Evolutionary conservation across 345 rosid genomes (phyloP).

Genomic region (Moricandia moricandioides): DNA sequence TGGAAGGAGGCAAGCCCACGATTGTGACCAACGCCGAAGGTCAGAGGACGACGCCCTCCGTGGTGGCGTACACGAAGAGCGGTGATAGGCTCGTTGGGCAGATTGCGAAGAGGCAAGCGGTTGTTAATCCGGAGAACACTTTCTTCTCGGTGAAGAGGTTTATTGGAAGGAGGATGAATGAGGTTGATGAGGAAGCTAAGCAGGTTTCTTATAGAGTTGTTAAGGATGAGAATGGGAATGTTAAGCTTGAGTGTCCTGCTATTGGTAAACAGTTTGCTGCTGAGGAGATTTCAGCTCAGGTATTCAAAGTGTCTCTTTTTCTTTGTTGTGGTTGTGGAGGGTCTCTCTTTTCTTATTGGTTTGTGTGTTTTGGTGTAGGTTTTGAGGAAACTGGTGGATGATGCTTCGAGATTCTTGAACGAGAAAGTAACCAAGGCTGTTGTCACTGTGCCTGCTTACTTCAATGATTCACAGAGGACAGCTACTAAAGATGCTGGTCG

Average conservation of each 20-base stretch:
- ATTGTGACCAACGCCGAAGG: constrained; percentile 95
- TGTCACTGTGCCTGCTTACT: constrained; percentile 78
- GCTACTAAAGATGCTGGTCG: constrained; percentile 99
- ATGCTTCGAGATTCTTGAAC: constrained; percentile 77
- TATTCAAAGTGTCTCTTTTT: constrained; percentile 26
- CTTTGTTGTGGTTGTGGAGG: no score
- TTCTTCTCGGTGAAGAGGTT: constrained; percentile 98
- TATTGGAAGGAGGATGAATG: constrained; percentile 92
- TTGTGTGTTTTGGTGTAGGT: constrained; percentile 48
- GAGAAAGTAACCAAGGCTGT: constrained; percentile 68
- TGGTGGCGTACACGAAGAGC: constrained; percentile 81
- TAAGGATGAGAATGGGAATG: constrained; percentile 92
- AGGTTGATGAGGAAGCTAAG: constrained; percentile 92
- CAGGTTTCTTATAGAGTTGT: constrained; percentile 85
- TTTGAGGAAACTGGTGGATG: constrained; percentile 92
- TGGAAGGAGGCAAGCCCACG: constrained; percentile 99
- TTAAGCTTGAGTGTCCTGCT: constrained; percentile 88
- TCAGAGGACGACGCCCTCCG: constrained; percentile 94
- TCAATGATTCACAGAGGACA: constrained; percentile 86
- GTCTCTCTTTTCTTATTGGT: neutral
- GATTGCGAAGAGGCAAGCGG: constrained; percentile 96
- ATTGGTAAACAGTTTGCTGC: constrained; percentile 89
- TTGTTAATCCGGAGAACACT: constrained; percentile 94
- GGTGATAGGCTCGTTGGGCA: constrained; percentile 97
- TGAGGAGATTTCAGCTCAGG: constrained; percentile 99